These are phyloP conservation scores for Hypomyces rosellus DNA, from an alignment of 2,329 filamentous ascomycete species.

Conservation along the genomic window DNA sequence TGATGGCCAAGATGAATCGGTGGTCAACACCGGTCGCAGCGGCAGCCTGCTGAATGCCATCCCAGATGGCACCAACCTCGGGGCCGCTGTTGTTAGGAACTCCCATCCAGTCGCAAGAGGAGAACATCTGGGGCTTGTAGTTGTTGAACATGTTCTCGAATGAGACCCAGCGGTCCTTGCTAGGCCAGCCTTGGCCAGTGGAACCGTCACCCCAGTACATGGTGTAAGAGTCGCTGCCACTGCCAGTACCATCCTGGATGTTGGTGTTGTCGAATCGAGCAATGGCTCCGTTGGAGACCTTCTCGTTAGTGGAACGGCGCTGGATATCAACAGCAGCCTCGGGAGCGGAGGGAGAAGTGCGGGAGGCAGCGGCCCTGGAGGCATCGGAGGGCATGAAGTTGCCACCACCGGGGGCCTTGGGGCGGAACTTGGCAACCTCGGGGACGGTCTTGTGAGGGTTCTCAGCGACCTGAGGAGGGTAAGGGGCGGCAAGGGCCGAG, in stretches of 20 bases:
- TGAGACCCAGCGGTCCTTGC: slow-evolving; percentile 6
- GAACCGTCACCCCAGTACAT: slow-evolving; percentile 13
- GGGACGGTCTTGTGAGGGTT: not conserved
- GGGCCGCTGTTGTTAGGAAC: slow-evolving; percentile 11
- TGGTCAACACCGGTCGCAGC: slow-evolving; percentile 25
- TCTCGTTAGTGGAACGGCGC: slow-evolving; percentile 1
- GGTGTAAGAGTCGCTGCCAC: slow-evolving; percentile 22
- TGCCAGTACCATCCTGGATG: slow-evolving; percentile 12
- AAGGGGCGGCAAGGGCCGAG: slow-evolving; percentile 2
- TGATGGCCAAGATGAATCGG: slow-evolving; percentile 36
- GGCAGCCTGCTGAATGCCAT: slow-evolving; percentile 28
- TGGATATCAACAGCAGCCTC: not conserved
- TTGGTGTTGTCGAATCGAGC: slow-evolving; percentile 9
- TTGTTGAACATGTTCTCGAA: slow-evolving; percentile 19
- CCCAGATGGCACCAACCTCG: slow-evolving; percentile 11
- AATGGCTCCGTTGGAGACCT: not conserved
- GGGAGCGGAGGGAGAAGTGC: not conserved
- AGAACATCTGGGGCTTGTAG: slow-evolving; percentile 14
- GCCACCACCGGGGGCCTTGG: slow-evolving; percentile 1
- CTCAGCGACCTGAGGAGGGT: slow-evolving; percentile 1
- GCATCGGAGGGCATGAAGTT: slow-evolving; percentile 7
- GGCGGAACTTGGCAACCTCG: slow-evolving; percentile 4
- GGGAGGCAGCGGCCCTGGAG: not conserved
- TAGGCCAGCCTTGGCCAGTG: slow-evolving; percentile 8
- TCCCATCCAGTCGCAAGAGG: slow-evolving; percentile 8